phyloP scores from a whole-genome alignment of 805 yeast genomes.

The Cyberlindnera subsufficiens region DNA sequence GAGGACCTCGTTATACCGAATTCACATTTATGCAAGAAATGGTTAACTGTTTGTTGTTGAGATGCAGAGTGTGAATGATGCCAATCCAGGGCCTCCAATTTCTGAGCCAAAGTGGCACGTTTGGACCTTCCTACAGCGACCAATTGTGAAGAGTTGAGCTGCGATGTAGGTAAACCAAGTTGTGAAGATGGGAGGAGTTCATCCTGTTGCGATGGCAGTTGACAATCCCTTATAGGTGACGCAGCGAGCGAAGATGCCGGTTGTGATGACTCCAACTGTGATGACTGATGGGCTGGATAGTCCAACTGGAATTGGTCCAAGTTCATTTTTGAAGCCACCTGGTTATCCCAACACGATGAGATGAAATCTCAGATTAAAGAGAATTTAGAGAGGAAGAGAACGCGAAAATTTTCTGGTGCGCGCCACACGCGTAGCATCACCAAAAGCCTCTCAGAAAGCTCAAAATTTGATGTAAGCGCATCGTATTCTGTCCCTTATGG shows the following conservation, averaged over 20 bases:
- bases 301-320: slow-evolving; percentile 1
- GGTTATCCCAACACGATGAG: neutral
- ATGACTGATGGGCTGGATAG: neutral
- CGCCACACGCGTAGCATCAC: neutral
- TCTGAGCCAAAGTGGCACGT: slow-evolving; percentile 32
- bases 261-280: neutral
- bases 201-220: neutral
- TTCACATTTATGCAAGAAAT: slow-evolving; percentile 24
- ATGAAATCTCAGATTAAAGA: too few relatives aligned
- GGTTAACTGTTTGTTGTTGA: slow-evolving; percentile 30
- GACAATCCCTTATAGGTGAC: neutral
- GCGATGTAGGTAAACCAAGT: slow-evolving; percentile 2
- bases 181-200: slow-evolving; percentile 6
- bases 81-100: slow-evolving; percentile 32
- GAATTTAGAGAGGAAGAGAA: slow-evolving; percentile 1
- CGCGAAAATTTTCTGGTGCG: slow-evolving; percentile 2
- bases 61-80: slow-evolving; percentile 25
- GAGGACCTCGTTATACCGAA: slow-evolving; percentile 34
- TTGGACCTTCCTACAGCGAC: slow-evolving; percentile 17
- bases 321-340: slow-evolving; percentile 1
- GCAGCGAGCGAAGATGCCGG: neutral
- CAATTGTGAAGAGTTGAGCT: slow-evolving; percentile 1
- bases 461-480: neutral
- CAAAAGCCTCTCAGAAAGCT: neutral
- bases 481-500: neutral